Base-by-base conservation (phyloP, 441 rosid genomes). In the Arabidopsis hybrid region DNA sequence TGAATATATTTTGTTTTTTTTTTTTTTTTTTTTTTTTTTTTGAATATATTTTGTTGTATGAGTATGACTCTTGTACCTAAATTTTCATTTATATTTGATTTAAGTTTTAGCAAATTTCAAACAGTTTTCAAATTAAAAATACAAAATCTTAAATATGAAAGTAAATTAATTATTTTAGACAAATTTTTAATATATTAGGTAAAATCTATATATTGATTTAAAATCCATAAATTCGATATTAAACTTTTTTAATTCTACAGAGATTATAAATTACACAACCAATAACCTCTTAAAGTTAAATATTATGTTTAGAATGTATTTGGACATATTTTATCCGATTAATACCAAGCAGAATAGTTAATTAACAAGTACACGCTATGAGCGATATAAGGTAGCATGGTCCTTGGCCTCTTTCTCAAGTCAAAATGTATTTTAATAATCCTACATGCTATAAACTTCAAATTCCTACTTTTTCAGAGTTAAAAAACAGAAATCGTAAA, bases 341-440 rank as follows among this genome's bases (percentile, higher is more conserved):
- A 49, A 29, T 17, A 8, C 51, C 13, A 4, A 17, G 9, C 42
- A 11, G 32, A 69, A 35, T 53, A 36, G 46, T 46, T 62, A 62
- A 63, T 56, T 31, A 69, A 56, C 60, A 62, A 69, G 16, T 46
- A 69, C 21, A 26, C 3, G 47, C 2, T 5, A 46, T 50, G 65
- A 55, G 71, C 52, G 17, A 56, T 31, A 11, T 35, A 69, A 50
- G 31, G 65, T 63, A 60, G 79, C 79, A 57, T 76, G 79, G 58
- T 73, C 42, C 77, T 73, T 73, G 77, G 77, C 79, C 18, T 46
- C 61, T 70, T 69, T 70, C 65, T 49, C 18, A 42, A 76, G 71
- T 70, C 71, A 53, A 63, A 53, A n/a, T 18, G 12, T 49, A 13
- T 52, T 67, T 36, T 68, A 60, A 34, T 26, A 45, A 7, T 26